A percentile compares a stretch with the other conserved stretches of the same genome.
Evolutionary conservation across 1,284 basidiomycete species (phyloP).

Genomic region (Erythrobasidium hasegawianum): DNA sequence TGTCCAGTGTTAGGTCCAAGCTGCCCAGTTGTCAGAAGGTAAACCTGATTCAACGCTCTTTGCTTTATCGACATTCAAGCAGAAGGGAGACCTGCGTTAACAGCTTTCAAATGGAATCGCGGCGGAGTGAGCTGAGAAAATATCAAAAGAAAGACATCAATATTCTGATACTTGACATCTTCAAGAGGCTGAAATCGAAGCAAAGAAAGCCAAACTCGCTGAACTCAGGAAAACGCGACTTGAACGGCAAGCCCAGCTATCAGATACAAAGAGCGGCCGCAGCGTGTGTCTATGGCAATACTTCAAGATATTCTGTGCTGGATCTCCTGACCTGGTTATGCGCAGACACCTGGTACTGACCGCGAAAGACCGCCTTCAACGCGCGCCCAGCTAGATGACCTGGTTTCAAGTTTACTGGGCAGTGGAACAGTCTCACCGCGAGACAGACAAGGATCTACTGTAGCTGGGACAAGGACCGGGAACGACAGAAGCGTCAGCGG

Average conservation of each 20-base stretch:
- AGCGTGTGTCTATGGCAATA: slow-evolving; percentile 23
- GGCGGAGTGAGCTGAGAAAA: slow-evolving; percentile 12
- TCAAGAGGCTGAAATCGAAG: slow-evolving; percentile 71
- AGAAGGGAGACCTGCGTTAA: background rate
- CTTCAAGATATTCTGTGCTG: slow-evolving; percentile 8
- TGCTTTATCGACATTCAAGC: background rate
- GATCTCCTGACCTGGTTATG: background rate
- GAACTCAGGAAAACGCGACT: slow-evolving; percentile 71
- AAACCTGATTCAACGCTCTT: slow-evolving; percentile 5
- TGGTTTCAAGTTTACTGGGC: slow-evolving; percentile 39
- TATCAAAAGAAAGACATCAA: background rate
- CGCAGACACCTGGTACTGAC: slow-evolving; percentile 16
- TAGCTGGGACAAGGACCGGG: background rate
- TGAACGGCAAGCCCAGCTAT: slow-evolving; percentile 59
- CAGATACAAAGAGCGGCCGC: slow-evolving; percentile 28
- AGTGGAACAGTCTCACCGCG: slow-evolving; percentile 35
- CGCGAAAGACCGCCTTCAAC: slow-evolving; percentile 30
- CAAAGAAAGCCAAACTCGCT: slow-evolving; percentile 81
- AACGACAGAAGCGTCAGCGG: slow-evolving; percentile 14
- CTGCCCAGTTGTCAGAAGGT: background rate
- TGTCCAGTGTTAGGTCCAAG: background rate
- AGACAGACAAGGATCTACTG: slow-evolving; percentile 5
- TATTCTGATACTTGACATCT: background rate
- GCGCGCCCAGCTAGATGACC: slow-evolving; percentile 37
- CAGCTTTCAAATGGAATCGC: slow-evolving; percentile 20